Conservation (phyloP, 2,329 filamentous ascomycete genomes). For the Claviceps sp. region DNA sequence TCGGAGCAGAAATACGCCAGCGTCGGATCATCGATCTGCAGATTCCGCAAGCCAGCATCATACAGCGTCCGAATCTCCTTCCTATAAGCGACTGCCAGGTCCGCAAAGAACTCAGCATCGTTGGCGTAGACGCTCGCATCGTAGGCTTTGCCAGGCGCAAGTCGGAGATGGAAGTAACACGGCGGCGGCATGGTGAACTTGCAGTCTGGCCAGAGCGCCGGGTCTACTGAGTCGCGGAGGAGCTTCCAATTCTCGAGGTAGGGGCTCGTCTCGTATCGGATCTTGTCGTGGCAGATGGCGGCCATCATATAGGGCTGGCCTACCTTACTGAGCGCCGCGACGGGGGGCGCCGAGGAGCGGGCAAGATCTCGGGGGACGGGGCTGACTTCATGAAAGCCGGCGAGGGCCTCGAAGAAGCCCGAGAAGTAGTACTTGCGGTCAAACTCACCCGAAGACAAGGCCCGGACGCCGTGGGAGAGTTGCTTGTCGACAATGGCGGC, state of each 20-base stretch:
- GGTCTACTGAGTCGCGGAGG: constrained; percentile 31
- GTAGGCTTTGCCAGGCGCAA: constrained; percentile 39
- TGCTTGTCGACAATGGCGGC: constrained; percentile 52
- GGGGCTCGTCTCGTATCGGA: constrained; percentile 26
- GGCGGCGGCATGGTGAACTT: constrained; percentile 57
- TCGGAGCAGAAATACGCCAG: constrained; percentile 55
- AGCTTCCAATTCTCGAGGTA: constrained; percentile 30
- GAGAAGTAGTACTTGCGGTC: constrained; percentile 36
- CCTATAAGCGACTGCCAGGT: constrained; percentile 42
- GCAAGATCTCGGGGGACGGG: constrained; percentile 25
- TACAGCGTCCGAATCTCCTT: constrained; percentile 41
- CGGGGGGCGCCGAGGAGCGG: constrained; percentile 24
- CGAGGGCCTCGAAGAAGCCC: constrained; percentile 35
- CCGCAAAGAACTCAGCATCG: constrained; percentile 43
- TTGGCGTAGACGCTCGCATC: constrained; percentile 35
- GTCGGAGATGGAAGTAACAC: constrained; percentile 50
- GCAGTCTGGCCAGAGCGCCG: constrained; percentile 46
- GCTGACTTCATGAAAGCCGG: constrained; percentile 24
- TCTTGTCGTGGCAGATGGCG: constrained; percentile 28
- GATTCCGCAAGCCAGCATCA: constrained; percentile 38
- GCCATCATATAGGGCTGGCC: constrained; percentile 26
- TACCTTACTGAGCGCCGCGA: constrained; percentile 24
- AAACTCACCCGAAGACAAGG: constrained; percentile 59
- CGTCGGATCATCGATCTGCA: constrained; percentile 51
- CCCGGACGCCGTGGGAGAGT: constrained; percentile 46